Evolutionary conservation across 129 eudicot genomes (phyloP), one percentile per base, ranked within the genome.

Genomic region (Arctium lappa): DNA sequence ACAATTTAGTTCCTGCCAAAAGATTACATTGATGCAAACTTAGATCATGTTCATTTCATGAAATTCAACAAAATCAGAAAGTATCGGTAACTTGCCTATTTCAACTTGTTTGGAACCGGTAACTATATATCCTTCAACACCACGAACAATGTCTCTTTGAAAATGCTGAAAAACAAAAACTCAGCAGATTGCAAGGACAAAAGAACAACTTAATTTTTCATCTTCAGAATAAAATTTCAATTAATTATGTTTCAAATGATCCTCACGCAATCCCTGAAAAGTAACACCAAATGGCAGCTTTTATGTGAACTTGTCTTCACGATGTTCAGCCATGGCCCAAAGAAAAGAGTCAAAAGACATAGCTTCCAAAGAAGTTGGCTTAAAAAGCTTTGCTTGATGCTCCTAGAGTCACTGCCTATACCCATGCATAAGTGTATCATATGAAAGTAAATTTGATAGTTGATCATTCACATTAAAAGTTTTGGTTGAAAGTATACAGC

Each of bases 141-240:
- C 97, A 81, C 99, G 99, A 50, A 91, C 97, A 79, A 95, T 91
- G 91, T 95, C 99, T 85, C 97, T 91, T 91, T 95, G 99, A 85
- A 91, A 91, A 81, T 93, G 99, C 99, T 95, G 95, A 46, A 74
- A 79, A 69, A 69, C 53, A 29, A 73, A 71, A 73, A 75, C 37
- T 22, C 76, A 83, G 77, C 81, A 83, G 62, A 83, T 69, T 70
- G 77, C 77, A 69, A 30, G 32, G 38, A 39, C 33, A 42, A 69
- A 30, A 56, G 8, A 83, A 34, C 18, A 63, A 31, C 33, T 34
- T 44, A 33, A 8, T 65, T 84, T 65, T 84, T 73, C 62, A 73
- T 84, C 31, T 73, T 39, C 79, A 18, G 68, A 60, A 40, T 12
- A 71, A 60, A 69, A 76, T 40, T 37, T 10, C 3, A 39, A 40